Base-by-base conservation (phyloP, 228 moss, liverwort and hornwort species). In the Sphagnum magellanicum region DNA sequence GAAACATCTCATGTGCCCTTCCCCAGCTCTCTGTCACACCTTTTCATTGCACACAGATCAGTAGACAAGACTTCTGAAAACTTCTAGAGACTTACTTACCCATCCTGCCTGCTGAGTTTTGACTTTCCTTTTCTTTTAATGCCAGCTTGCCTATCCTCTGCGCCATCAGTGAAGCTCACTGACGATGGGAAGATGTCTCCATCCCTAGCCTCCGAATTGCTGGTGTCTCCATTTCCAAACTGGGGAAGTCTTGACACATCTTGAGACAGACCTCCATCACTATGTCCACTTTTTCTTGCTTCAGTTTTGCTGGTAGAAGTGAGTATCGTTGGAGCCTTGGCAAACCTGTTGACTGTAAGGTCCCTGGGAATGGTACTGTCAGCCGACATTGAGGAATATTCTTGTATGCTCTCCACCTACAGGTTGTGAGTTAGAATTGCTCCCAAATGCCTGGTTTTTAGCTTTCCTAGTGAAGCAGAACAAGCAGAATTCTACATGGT, bases 101-200 rank as follows among this genome's bases (percentile, higher is more conserved):
- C 80, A 78, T 87, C 87, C 75, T 87, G 87, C 80, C 64, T 81
- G 50, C 65, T 68, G 72, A 78, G 83, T 67, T 83, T 83, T 72
- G 67, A 72, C 78, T 87, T 87, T 63, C 78, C 83, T 68, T 76
- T 87, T 53, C 67, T 73, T 65, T 78, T 71, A 68, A 80, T 75
- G 68, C 49, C 48, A 64, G 49, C 10, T 64, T 64, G 48, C 14
- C 10, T 64, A 9, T 83, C 78, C 52, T 80, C 82, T 52, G 77
- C 5, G 71, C 68, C 49, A 53, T 83, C 78, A 46, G 75, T 76
- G 76, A 71, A 86, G 74, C 83, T 86, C 74, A 67, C 74, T 65
- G 83, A 78, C 16, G 80, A 76, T 67, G 61, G 48, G 66, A 71
- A 47, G 15, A 50, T 68, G 55, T 70, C 62, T 48, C 67, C 75